Evolutionary conservation across 139 green algal species (phyloP).

Genomic region (Picochlorum sp.): DNA sequence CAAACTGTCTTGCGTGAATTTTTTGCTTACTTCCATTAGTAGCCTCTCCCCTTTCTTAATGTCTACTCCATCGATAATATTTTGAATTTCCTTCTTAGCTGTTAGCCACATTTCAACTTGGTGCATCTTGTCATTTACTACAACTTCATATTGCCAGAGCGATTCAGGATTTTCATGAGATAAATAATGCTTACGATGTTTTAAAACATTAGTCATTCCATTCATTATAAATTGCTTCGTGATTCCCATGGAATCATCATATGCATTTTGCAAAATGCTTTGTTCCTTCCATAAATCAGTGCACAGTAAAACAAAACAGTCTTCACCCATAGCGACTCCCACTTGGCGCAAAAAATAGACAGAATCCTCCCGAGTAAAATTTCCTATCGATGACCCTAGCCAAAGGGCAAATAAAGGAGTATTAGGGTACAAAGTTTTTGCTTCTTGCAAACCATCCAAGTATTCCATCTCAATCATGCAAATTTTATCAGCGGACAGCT

Average conservation of each 20-base stretch:
- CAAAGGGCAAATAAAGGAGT: slow-evolving; percentile 41
- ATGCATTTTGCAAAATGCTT: slow-evolving; percentile 29
- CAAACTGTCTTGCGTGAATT: slow-evolving; percentile 30
- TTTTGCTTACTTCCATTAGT: slow-evolving; percentile 50
- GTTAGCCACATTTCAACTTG: slow-evolving; percentile 41
- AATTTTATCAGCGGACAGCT: no score
- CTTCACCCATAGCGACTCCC: background rate
- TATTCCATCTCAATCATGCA: slow-evolving; percentile 23
- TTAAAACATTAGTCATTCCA: slow-evolving; percentile 28
- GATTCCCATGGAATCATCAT: slow-evolving; percentile 42
- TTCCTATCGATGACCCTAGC: slow-evolving; percentile 51
- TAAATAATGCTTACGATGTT: slow-evolving; percentile 10
- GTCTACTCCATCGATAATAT: slow-evolving; percentile 7
- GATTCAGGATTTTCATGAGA: background rate
- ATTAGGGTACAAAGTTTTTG: slow-evolving; percentile 5
- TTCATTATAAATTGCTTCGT: slow-evolving; percentile 55
- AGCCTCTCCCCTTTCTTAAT: slow-evolving; percentile 25
- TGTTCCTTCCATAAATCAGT: slow-evolving; percentile 50
- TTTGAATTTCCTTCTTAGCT: background rate
- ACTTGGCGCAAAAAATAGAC: slow-evolving; percentile 28
- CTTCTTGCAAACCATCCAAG: slow-evolving; percentile 5
- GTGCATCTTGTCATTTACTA: slow-evolving; percentile 11
- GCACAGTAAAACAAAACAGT: slow-evolving; percentile 22
- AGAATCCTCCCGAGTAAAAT: slow-evolving; percentile 29
- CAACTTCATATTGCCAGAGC: slow-evolving; percentile 12